Conservation (phyloP, 495 filamentous ascomycete genomes). For the Tricharina praecox region DNA sequence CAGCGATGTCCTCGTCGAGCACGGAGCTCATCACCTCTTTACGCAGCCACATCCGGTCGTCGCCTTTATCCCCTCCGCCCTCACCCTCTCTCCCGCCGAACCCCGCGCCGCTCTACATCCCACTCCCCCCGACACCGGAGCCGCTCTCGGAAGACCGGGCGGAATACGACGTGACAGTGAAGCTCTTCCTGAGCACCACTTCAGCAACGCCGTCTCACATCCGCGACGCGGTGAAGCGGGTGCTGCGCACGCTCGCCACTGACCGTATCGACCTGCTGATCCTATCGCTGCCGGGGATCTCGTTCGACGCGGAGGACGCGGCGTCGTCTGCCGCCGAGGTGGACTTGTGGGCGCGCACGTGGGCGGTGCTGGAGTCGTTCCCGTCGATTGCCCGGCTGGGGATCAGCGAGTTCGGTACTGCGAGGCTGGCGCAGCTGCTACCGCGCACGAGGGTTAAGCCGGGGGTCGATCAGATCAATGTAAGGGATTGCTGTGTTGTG, state of each 20-base stretch:
- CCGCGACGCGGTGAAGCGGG: conserved; percentile 36
- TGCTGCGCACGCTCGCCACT: conserved; percentile 55
- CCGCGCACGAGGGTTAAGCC: conserved; percentile 51
- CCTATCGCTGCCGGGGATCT: conserved; percentile 79
- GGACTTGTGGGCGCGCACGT: conserved; percentile 48
- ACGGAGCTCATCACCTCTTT: conserved; percentile 24
- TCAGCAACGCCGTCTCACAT: conserved; percentile 26
- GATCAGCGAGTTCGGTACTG: conserved; percentile 75
- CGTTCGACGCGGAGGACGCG: conserved; percentile 76
- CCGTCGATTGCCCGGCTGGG: conserved; percentile 61
- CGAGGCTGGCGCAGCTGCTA: conserved; percentile 54
- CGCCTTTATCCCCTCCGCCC: background rate
- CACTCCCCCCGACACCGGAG: background rate
- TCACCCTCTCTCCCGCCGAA: background rate
- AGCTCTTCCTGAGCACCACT: conserved; percentile 24
- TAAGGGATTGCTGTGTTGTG: conserved; percentile 90
- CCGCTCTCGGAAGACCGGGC: conserved; percentile 15
- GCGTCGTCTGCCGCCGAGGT: conserved; percentile 35
- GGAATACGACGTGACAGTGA: conserved; percentile 26
- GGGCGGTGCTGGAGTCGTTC: conserved; percentile 53
- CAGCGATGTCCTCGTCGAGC: conserved; percentile 16
- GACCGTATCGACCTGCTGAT: conserved; percentile 72
- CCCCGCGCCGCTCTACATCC: conserved; percentile 1
- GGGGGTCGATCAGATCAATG: conserved; percentile 87
- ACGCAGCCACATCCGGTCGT: conserved; percentile 16